Percentiles rank a stretch among this genome's conserved stretches.
Conservation (phyloP, 495 filamentous ascomycete species). For the Aspergillus bertholletiae region DNA sequence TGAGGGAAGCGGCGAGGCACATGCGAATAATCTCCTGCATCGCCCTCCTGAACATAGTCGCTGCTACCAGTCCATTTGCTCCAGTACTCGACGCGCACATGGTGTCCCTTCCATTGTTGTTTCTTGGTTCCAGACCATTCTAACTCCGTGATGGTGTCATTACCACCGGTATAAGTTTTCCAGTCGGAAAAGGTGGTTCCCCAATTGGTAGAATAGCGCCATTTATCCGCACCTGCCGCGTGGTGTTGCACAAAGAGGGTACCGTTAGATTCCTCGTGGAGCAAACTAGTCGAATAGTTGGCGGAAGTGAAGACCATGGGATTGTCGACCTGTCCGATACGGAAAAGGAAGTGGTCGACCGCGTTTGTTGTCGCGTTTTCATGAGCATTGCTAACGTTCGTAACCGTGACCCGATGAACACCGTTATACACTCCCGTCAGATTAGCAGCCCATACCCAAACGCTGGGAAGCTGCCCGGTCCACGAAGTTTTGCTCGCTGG, state of each 20-base stretch:
- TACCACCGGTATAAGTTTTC: slow-evolving; percentile 50
- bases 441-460: slow-evolving; percentile 50
- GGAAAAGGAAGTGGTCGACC: slow-evolving; percentile 53
- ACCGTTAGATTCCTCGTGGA: slow-evolving; percentile 36
- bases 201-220: slow-evolving; percentile 61
- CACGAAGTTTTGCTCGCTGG: slow-evolving; percentile 16
- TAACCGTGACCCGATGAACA: slow-evolving; percentile 56
- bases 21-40: slow-evolving; percentile 37
- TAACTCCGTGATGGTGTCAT: slow-evolving; percentile 37
- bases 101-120: slow-evolving; percentile 61
- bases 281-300: slow-evolving; percentile 55
- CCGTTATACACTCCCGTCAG: slow-evolving; percentile 59
- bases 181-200: slow-evolving; percentile 57
- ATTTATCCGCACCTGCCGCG: slow-evolving; percentile 61
- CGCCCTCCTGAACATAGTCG: slow-evolving; percentile 60
- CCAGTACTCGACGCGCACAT: slow-evolving; percentile 68
- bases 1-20: slow-evolving; percentile 56
- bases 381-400: slow-evolving; percentile 43
- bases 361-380: slow-evolving; percentile 42
- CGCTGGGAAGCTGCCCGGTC: slow-evolving; percentile 47
- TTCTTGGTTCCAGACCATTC: slow-evolving; percentile 57
- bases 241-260: slow-evolving; percentile 52
- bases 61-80: slow-evolving; percentile 59
- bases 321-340: slow-evolving; percentile 53
- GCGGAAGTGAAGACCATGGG: slow-evolving; percentile 56